These are phyloP conservation scores for Juglanconis sp. DNA, from an alignment of 2,329 filamentous ascomycete genomes.

Conservation along the genomic window DNA sequence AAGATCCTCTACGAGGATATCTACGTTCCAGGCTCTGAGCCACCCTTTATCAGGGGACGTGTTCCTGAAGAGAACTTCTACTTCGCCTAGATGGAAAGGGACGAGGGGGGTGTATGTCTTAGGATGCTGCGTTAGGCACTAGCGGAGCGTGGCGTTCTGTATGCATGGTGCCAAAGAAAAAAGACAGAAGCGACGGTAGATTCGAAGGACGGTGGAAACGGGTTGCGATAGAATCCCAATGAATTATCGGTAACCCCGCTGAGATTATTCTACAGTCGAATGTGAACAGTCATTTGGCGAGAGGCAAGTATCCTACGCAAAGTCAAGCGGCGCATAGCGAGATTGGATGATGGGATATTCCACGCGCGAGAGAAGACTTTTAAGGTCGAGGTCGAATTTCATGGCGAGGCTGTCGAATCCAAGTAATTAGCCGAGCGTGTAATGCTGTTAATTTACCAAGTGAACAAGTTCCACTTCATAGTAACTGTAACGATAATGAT, in stretches of 20 bases:
- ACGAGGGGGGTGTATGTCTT: constrained; percentile 10
- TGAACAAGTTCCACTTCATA: too few relatives aligned
- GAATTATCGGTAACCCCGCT: neutral
- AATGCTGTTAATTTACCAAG: too few relatives aligned
- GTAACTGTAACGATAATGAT: too few relatives aligned
- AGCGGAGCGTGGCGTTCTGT: constrained; percentile 6
- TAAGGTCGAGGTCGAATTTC: too few relatives aligned
- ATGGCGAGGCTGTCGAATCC: too few relatives aligned
- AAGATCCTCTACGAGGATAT: constrained; percentile 95
- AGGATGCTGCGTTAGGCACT: neutral
- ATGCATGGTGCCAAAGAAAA: constrained; percentile 18
- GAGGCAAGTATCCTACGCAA: neutral
- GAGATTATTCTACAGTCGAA: neutral
- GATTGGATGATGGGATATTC: too few relatives aligned
- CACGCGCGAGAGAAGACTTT: too few relatives aligned
- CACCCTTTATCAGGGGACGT: constrained; percentile 80
- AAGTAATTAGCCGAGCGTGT: too few relatives aligned
- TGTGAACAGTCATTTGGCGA: neutral
- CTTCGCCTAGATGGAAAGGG: constrained; percentile 53
- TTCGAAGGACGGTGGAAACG: neutral
- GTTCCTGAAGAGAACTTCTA: constrained; percentile 93
- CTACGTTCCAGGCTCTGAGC: constrained; percentile 85
- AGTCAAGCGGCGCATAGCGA: too few relatives aligned
- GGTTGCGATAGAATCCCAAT: constrained; percentile 7
- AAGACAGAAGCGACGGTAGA: neutral